Base-by-base conservation (phyloP, 305 asterid species). In the Fraxinus floribunda region DNA sequence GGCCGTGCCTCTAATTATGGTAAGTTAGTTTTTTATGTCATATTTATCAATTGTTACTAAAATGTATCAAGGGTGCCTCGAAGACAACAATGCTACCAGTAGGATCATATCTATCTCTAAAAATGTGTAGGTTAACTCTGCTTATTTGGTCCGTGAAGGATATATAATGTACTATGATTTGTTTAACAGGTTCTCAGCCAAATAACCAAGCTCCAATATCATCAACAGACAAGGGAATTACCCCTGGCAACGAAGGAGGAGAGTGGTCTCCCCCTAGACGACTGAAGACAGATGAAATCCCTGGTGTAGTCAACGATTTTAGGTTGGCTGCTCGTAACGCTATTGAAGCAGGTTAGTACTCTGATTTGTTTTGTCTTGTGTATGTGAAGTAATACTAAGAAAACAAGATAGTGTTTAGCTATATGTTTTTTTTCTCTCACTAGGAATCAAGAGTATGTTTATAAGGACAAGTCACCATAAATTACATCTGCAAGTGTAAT, bases 291-390 rank as follows among this genome's bases (percentile, higher is more conserved):
- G 90, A 85, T 32, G 91, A 91, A 80, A 85, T 90, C 26, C 84
- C 85, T 3, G 34, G 30, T 3, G 57, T 89, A 29, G 87, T 90
- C 72, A 52, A 88, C 36, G 91, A 91, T 46, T 91, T 85, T 79
- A 84, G 86, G 35, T 8, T 77, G 77, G 93, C 95, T 62, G 93
- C 92, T 35, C 85, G 86, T 11, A 78, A 89, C 22, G 92, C 93
- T 13, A 89, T 91, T 11, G 85, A 89, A 86, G 95, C 92, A 79
- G 93, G 93, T 87, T 13, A 9, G 24, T 75, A 0, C 9, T n/a
- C 26, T 5, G 64, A 3, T 46, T 46, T 46, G n/a, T 46, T 46
- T 46, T 46, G 16, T 46, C 55, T 41, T 0, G 5, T 46, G 55
- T 3, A 46, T 7, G 46, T 39, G 46, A 39, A 39, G 13, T 7